phyloP scores from a whole-genome alignment of 2,329 filamentous ascomycete species.

The Arthroderma sp. region DNA sequence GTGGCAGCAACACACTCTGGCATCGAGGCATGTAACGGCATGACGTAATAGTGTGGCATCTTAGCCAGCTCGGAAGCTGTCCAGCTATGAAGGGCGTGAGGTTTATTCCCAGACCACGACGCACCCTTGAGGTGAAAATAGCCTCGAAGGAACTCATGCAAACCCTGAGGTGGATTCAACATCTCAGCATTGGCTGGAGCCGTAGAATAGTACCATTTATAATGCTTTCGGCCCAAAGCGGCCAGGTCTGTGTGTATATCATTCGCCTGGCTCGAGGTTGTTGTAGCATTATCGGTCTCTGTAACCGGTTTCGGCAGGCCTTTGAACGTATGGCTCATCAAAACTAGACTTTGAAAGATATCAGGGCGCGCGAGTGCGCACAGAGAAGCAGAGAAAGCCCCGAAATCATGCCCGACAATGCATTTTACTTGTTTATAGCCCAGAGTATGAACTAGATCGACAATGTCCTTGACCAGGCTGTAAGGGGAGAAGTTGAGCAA shows the following conservation, averaged over 20 bases:
- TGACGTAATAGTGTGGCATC: conserved; percentile 57
- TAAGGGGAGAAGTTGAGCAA: conserved; percentile 45
- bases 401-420: conserved; percentile 55
- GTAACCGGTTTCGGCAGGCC: conserved; percentile 33
- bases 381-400: conserved; percentile 47
- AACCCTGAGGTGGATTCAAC: conserved; percentile 31
- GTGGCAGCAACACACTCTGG: conserved; percentile 42
- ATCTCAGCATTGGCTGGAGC: conserved; percentile 24
- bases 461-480: conserved; percentile 47
- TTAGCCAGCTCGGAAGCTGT: conserved; percentile 42
- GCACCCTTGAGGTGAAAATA: conserved; percentile 58
- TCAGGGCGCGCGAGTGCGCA: conserved; percentile 51
- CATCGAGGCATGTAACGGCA: conserved; percentile 47
- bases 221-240: conserved; percentile 49
- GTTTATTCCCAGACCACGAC: conserved; percentile 43
- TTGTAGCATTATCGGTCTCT: conserved; percentile 8
- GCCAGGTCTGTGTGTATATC: conserved; percentile 47
- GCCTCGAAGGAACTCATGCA: conserved; percentile 49
- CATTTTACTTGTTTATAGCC: conserved; percentile 46
- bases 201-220: conserved; percentile 47
- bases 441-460: conserved; percentile 47
- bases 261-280: conserved; percentile 13
- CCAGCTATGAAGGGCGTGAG: conserved; percentile 43
- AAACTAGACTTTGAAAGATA: conserved; percentile 47
- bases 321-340: conserved; percentile 55